phyloP scores from a whole-genome alignment of 768 basidiomycete species.

The Pleurotus ostreatus region DNA sequence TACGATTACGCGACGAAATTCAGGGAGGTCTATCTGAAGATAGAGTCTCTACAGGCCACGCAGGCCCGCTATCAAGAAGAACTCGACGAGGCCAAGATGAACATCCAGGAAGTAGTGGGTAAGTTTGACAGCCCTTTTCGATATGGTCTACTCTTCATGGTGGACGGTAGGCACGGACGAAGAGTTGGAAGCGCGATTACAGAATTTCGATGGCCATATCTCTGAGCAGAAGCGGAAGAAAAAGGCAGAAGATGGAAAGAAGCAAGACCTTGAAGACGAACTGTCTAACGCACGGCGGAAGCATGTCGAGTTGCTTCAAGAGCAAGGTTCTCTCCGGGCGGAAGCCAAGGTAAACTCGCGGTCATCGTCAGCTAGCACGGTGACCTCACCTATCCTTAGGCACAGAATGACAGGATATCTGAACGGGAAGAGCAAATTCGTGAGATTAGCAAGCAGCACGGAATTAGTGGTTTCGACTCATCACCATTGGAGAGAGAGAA shows the following conservation, averaged over 20 bases:
- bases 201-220: slow-evolving; percentile 59
- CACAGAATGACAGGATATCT: slow-evolving; percentile 63
- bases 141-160: too few relatives aligned
- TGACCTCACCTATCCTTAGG: slow-evolving; percentile 34
- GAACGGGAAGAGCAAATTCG: slow-evolving; percentile 75
- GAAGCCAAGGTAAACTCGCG: slow-evolving; percentile 58
- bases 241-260: slow-evolving; percentile 41
- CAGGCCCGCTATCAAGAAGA: slow-evolving; percentile 61
- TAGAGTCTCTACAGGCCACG: slow-evolving; percentile 58
- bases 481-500: slow-evolving; percentile 68
- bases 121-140: slow-evolving; percentile 12
- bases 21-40: slow-evolving; percentile 74
- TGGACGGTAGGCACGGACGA: slow-evolving; percentile 59
- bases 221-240: slow-evolving; percentile 45
- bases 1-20: slow-evolving; percentile 83
- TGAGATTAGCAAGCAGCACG: slow-evolving; percentile 61
- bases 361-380: neutral
- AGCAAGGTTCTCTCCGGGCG: slow-evolving; percentile 66
- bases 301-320: slow-evolving; percentile 53
- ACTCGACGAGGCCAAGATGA: slow-evolving; percentile 57
- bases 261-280: slow-evolving; percentile 62
- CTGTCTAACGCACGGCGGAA: slow-evolving; percentile 40
- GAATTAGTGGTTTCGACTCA: slow-evolving; percentile 71
- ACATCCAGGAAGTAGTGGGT: slow-evolving; percentile 67
- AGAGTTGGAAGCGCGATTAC: slow-evolving; percentile 54